These are phyloP conservation scores for Cryptosporidium sp. DNA, from an alignment of 169 alveolate genomes.

Conservation along the genomic window DNA sequence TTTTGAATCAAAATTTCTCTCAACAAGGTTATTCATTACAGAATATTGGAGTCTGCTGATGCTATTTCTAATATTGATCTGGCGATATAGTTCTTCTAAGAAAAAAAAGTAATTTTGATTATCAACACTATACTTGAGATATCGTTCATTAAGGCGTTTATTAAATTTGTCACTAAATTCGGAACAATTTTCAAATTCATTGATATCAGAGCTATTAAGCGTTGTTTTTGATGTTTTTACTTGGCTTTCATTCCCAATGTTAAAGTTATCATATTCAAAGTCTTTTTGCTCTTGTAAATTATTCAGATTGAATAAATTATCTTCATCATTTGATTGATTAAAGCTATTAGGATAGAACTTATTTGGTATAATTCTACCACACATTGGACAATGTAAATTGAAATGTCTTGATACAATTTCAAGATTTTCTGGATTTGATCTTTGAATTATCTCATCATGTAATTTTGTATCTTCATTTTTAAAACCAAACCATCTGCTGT, in stretches of 20 bases:
- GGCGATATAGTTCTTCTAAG: conserved; percentile 60
- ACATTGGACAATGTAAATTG: conserved; percentile 71
- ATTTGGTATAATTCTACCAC: conserved; percentile 70
- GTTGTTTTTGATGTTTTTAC: neutral
- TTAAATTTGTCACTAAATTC: conserved; percentile 5
- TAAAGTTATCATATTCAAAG: neutral
- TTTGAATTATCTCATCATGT: neutral
- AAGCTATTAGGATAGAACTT: conserved; percentile 19
- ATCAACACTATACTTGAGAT: conserved; percentile 22
- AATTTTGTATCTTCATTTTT: neutral
- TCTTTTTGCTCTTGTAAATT: neutral
- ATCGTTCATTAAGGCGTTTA: neutral
- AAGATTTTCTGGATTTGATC: neutral
- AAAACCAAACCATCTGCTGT: neutral
- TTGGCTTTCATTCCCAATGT: neutral
- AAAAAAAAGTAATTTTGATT: conserved; percentile 63
- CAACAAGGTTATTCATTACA: conserved; percentile 4
- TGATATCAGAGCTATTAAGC: neutral
- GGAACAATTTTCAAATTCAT: neutral
- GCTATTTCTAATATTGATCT: conserved; percentile 43
- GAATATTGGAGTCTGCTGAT: conserved; percentile 9
- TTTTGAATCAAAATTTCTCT: neutral
- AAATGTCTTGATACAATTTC: conserved; percentile 39
- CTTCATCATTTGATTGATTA: neutral
- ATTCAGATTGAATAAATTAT: neutral